These are phyloP conservation scores for Uronychia binucleata DNA, from an alignment of 73 alveolate genomes.

Conservation along the genomic window DNA sequence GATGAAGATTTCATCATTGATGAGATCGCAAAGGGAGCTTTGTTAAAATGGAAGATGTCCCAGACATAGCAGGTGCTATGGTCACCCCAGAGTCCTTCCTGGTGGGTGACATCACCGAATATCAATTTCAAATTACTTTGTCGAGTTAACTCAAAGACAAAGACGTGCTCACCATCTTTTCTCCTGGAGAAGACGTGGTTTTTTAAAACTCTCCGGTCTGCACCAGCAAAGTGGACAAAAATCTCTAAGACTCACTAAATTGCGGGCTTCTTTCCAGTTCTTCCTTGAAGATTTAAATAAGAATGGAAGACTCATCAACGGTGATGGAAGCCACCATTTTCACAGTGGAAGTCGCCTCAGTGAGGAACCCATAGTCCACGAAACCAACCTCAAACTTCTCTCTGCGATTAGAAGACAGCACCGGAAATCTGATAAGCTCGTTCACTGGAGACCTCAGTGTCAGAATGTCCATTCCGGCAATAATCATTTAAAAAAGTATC, in stretches of 20 bases:
- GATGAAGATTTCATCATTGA: too few species aligned
- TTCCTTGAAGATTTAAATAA: neutral
- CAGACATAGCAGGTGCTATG: neutral
- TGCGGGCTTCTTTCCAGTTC: neutral
- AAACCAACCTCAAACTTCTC: constrained; percentile 19
- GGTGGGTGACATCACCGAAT: constrained; percentile 7
- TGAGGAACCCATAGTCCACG: constrained; percentile 21
- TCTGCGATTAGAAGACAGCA: neutral
- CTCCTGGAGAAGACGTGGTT: constrained; percentile 3
- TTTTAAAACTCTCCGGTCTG: neutral
- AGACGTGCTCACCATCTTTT: constrained; percentile 11
- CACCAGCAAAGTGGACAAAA: neutral
- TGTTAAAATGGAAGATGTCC: too few species aligned
- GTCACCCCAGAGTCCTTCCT: constrained; percentile 11
- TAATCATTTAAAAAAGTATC: neutral
- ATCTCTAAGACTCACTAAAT: neutral
- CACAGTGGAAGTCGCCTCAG: neutral
- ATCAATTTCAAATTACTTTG: neutral
- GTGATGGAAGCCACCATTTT: constrained; percentile 8
- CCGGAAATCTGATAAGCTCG: neutral
- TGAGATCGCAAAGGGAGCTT: too few species aligned
- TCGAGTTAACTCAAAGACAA: constrained; percentile 1
- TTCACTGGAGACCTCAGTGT: constrained; percentile 5
- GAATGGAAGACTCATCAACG: neutral
- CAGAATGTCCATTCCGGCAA: constrained; percentile 28